These are phyloP conservation scores for Cornus suecica DNA, from an alignment of 148 eudicot genomes.

Conservation along the genomic window DNA sequence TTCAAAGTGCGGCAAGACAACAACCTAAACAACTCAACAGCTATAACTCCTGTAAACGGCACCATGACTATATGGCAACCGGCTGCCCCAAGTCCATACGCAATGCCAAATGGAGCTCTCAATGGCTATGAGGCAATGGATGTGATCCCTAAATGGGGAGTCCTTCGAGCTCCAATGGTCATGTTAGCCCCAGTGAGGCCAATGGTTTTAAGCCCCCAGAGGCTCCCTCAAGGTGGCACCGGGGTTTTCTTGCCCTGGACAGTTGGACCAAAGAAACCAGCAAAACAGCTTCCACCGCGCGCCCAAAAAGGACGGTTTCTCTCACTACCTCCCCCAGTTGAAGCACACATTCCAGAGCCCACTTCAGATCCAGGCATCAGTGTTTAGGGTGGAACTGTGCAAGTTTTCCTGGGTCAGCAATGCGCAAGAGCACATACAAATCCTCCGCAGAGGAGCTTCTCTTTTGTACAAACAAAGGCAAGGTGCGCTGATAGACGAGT, in stretches of 20 bases:
- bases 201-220: conserved; percentile 46
- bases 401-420: conserved; percentile 21
- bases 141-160: conserved; percentile 64
- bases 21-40: conserved; percentile 27
- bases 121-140: conserved; percentile 38
- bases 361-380: conserved; percentile 47
- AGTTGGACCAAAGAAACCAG: conserved; percentile 54
- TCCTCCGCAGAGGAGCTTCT: conserved; percentile 14
- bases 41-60: conserved; percentile 35
- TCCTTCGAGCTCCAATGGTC: conserved; percentile 53
- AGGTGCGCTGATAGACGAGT: conserved; percentile 22
- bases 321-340: conserved; percentile 37
- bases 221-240: conserved; percentile 62
- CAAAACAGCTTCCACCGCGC: conserved; percentile 86
- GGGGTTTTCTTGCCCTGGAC: conserved; percentile 97
- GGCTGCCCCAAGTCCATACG: conserved; percentile 38
- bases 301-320: conserved; percentile 64
- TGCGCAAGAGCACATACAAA: neutral
- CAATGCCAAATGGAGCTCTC: conserved; percentile 34
- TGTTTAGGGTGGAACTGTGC: conserved; percentile 29
- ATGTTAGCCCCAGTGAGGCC: conserved; percentile 69
- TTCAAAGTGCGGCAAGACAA: conserved; percentile 59
- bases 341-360: conserved; percentile 34
- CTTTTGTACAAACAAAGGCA: conserved; percentile 20
- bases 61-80: conserved; percentile 81